Base-by-base conservation (phyloP, 371 early-diverging fungal species). In the Capniomyces stellatus region DNA sequence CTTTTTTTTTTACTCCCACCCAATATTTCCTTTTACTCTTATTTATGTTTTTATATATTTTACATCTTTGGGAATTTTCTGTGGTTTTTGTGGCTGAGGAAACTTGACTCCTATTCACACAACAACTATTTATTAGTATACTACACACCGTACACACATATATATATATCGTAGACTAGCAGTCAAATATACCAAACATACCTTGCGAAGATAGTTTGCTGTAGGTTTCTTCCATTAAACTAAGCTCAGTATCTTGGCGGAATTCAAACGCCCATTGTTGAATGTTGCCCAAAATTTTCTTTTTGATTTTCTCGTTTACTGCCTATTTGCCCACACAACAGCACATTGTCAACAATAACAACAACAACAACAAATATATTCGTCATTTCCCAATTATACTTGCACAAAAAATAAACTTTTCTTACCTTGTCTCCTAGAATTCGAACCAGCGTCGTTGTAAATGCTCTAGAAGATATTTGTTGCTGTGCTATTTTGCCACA, bases 251-350 rank as follows among this genome's bases (percentile, higher is more conserved):
- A 52, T 91, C 85, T 27, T 73, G 66, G 55, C 81, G 76, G 63
- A 91, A 92, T 49, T 79, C 82, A 60, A 81, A 81, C 0, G 87
- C 83, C 81, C 96, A 96, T 57, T 81, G 76, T 67, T 89, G 91
- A 59, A 95, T 82, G 43, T 84, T 67, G 42, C 89, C 89, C 41
- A 92, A 66, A 13, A 89, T 79, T 59, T 86, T 71, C 48, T 76
- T 74, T 61, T 81, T 74, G 2, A 91, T 87, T 25, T 74, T 77
- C 4, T 77, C 76, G 61, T 93, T 91, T 1, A 77, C 73, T 12
- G 74, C 58, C 81, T 82, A 62, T 15, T 28, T 12, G 19, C 30
- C 10, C n/a, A 24, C 24, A 54, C 6, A 52, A 15, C 18, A 31
- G 19, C 31, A 55, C 6, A 27, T 6, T 10, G 28, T 24, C 27